These are phyloP conservation scores for Skeletonema tropicum DNA, from an alignment of 108 stramenopile species.

Conservation along the genomic window DNA sequence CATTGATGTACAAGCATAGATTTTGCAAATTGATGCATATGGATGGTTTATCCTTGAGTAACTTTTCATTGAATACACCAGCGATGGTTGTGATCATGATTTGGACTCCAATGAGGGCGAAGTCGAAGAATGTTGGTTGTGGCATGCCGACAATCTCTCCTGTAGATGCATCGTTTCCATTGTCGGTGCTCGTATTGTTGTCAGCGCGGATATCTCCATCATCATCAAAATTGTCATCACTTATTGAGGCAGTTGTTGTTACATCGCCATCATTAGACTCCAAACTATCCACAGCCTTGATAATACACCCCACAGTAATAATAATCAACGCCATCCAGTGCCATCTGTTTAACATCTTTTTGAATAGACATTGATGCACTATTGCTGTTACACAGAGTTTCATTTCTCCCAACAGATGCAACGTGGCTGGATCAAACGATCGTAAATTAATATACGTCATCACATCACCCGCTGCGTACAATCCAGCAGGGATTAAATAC, in stretches of 20 bases:
- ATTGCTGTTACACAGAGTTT: slow-evolving; percentile 9
- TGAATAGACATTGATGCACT: slow-evolving; percentile 6
- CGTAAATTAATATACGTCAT: slow-evolving; percentile 14
- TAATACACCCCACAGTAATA: no score
- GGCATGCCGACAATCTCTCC: no score
- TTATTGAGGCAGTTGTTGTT: no score
- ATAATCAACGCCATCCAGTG: slow-evolving; percentile 12
- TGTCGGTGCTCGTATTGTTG: no score
- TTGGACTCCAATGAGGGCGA: no score
- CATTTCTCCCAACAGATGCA: slow-evolving; percentile 12
- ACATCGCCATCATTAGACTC: no score
- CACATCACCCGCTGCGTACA: slow-evolving; percentile 15
- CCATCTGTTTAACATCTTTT: background rate
- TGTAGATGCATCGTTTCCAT: no score
- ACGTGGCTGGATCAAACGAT: slow-evolving; percentile 23
- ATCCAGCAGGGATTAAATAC: slow-evolving; percentile 21
- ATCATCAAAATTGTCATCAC: no score
- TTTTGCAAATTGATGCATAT: slow-evolving; percentile 22
- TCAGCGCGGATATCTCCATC: no score
- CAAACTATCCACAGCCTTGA: no score
- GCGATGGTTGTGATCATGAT: slow-evolving; percentile 7
- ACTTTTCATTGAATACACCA: slow-evolving; percentile 22
- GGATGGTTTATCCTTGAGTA: slow-evolving; percentile 17
- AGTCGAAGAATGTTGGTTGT: no score
- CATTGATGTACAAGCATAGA: slow-evolving; percentile 10